Conservation (phyloP, 495 filamentous ascomycete genomes). For the Penicillium nucicola region DNA sequence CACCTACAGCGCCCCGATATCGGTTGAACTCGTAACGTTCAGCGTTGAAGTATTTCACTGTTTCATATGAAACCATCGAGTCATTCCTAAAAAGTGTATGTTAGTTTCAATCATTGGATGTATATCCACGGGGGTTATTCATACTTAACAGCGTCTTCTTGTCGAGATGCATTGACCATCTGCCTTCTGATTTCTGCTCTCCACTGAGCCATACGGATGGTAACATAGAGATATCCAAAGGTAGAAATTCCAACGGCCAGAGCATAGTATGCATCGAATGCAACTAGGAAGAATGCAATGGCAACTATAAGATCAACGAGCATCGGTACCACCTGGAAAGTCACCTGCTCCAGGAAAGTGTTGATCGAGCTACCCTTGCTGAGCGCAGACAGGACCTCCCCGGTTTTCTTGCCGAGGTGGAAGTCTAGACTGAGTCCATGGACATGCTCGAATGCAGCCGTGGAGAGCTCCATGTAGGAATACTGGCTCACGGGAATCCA, state of each 20-base stretch:
- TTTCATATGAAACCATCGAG: slow-evolving; percentile 96
- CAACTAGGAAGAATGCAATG: slow-evolving; percentile 76
- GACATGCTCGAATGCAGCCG: slow-evolving; percentile 94
- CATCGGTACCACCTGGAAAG: slow-evolving; percentile 95
- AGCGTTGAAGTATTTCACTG: slow-evolving; percentile 98
- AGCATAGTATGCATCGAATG: slow-evolving; percentile 87
- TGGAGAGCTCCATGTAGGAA: slow-evolving; percentile 90
- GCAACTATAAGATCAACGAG: slow-evolving; percentile 85
- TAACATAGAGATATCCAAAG: slow-evolving; percentile 95
- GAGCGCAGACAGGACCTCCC: slow-evolving; percentile 89
- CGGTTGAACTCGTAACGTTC: slow-evolving; percentile 90
- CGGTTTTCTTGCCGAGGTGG: slow-evolving; percentile 93
- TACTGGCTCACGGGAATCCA: slow-evolving; percentile 98
- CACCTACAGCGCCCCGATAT: slow-evolving; percentile 73
- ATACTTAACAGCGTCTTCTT: slow-evolving; percentile 90
- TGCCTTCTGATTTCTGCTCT: slow-evolving; percentile 83
- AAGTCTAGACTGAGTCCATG: slow-evolving; percentile 94
- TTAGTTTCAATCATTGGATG: neutral
- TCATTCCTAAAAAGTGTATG: slow-evolving; percentile 62
- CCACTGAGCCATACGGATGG: slow-evolving; percentile 92
- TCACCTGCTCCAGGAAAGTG: slow-evolving; percentile 91
- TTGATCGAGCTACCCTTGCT: slow-evolving; percentile 97
- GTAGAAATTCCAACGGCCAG: slow-evolving; percentile 86
- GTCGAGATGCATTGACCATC: slow-evolving; percentile 90
- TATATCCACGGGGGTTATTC: neutral